Conservation (phyloP, 2,329 filamentous ascomycete genomes). For the Rutstroemia sp. region DNA sequence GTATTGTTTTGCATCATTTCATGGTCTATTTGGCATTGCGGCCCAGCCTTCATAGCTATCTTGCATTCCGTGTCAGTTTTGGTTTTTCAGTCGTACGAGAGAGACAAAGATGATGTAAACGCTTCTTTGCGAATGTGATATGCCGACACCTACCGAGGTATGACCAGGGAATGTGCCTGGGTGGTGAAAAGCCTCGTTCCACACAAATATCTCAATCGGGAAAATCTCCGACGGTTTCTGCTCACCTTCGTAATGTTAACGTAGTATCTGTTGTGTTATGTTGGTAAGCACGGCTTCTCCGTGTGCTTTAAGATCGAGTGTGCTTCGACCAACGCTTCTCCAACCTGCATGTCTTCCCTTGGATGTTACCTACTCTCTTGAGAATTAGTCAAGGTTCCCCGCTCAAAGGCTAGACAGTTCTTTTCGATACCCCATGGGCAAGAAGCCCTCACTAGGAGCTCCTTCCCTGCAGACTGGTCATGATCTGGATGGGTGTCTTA, state of each 20-base stretch:
- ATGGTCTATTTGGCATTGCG: no score
- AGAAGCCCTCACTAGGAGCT: no score
- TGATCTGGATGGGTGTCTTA: no score
- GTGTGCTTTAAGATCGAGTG: background rate
- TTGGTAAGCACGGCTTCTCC: background rate
- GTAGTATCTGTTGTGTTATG: conserved; percentile 3
- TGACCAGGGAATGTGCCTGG: background rate
- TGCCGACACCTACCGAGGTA: conserved; percentile 1
- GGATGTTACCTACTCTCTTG: background rate
- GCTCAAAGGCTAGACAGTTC: background rate
- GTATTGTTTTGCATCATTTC: no score
- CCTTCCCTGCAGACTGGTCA: no score
- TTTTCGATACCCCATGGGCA: background rate
- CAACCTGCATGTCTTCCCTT: background rate
- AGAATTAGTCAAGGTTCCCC: background rate
- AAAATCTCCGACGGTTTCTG: background rate
- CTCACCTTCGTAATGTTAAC: background rate
- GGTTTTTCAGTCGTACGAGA: background rate
- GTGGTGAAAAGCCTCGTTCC: background rate
- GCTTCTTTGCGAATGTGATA: background rate
- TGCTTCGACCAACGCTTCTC: background rate
- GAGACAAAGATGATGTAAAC: background rate
- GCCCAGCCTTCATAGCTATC: no score
- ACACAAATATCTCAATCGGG: background rate
- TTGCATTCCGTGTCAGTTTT: background rate